phyloP scores from a whole-genome alignment of 495 filamentous ascomycete genomes.

The Cercophora samala region DNA sequence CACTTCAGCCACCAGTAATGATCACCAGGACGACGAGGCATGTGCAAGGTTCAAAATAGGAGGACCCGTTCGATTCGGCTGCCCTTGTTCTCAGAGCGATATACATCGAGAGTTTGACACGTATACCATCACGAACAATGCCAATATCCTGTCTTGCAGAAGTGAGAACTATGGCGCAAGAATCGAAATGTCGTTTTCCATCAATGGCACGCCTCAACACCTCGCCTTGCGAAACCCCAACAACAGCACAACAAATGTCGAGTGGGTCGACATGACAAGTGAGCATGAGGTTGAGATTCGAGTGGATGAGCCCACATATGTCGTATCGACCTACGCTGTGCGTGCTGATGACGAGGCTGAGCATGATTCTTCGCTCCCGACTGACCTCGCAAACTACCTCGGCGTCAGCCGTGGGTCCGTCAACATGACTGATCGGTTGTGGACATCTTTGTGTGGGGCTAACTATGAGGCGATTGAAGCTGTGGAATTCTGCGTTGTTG shows the following conservation, averaged over 20 bases:
- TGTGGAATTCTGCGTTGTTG: slow-evolving; percentile 23
- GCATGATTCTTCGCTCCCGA: slow-evolving; percentile 6
- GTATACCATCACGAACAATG: slow-evolving; percentile 3
- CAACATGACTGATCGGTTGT: slow-evolving; percentile 20
- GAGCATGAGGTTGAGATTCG: slow-evolving; percentile 12
- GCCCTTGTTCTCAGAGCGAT: slow-evolving; percentile 15
- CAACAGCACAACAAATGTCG: not conserved
- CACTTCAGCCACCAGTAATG: slow-evolving; percentile 10
- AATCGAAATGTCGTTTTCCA: slow-evolving; percentile 10
- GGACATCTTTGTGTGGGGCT: slow-evolving; percentile 15
- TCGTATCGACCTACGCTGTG: slow-evolving; percentile 18
- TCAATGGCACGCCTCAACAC: slow-evolving; percentile 5
- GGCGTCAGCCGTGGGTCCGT: slow-evolving; percentile 14
- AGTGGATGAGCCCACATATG: slow-evolving; percentile 8
- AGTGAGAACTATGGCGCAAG: slow-evolving; percentile 14
- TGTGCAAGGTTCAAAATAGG: slow-evolving; percentile 14
- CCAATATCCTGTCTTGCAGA: not conserved
- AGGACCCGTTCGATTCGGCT: slow-evolving; percentile 16
- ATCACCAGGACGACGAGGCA: not conserved
- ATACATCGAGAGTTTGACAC: not conserved
- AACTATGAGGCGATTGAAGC: slow-evolving; percentile 23
- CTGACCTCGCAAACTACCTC: slow-evolving; percentile 14
- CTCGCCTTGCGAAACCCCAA: not conserved
- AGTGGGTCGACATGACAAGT: slow-evolving; percentile 18
- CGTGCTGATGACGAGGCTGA: slow-evolving; percentile 6